Evolutionary conservation across 805 yeast species (phyloP).

Genomic region (Lipomyces spencermartinsiae): DNA sequence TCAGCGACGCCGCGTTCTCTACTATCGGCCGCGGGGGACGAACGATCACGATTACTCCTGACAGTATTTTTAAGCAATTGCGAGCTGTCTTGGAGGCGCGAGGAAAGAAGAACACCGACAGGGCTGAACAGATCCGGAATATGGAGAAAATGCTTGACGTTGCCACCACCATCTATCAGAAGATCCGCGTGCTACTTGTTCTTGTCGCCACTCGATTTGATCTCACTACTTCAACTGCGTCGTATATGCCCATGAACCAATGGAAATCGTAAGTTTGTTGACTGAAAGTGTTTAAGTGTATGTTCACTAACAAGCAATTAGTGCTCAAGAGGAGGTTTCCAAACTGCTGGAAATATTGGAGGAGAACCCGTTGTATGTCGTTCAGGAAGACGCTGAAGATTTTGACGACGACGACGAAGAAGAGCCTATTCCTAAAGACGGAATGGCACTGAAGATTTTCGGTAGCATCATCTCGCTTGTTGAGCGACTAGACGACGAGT

Average conservation of each 20-base stretch:
- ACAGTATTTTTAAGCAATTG: constrained; percentile 72
- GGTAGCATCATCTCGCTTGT: constrained; percentile 88
- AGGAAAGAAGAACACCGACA: constrained; percentile 94
- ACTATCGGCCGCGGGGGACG: constrained; percentile 52
- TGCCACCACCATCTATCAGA: constrained; percentile 71
- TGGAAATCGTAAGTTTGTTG: constrained; percentile 71
- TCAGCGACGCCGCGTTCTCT: constrained; percentile 48
- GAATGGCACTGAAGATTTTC: constrained; percentile 63
- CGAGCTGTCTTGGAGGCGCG: constrained; percentile 81
- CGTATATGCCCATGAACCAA: constrained; percentile 76
- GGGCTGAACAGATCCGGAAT: constrained; percentile 72
- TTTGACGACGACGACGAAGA: constrained; percentile 62
- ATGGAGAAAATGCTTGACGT: constrained; percentile 64
- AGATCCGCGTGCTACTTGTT: constrained; percentile 76
- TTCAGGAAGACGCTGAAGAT: constrained; percentile 84
- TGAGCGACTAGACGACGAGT: constrained; percentile 95
- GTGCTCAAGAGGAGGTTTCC: constrained; percentile 56
- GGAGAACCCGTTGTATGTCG: constrained; percentile 64
- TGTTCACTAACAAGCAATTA: background rate
- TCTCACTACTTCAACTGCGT: constrained; percentile 61
- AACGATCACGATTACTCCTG: constrained; percentile 47
- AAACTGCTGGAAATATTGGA: constrained; percentile 73
- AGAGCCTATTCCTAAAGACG: constrained; percentile 45
- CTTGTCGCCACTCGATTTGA: constrained; percentile 90
- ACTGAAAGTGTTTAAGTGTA: background rate